phyloP scores from a whole-genome alignment of 768 basidiomycete genomes.

The Holtermannia corniformis region DNA sequence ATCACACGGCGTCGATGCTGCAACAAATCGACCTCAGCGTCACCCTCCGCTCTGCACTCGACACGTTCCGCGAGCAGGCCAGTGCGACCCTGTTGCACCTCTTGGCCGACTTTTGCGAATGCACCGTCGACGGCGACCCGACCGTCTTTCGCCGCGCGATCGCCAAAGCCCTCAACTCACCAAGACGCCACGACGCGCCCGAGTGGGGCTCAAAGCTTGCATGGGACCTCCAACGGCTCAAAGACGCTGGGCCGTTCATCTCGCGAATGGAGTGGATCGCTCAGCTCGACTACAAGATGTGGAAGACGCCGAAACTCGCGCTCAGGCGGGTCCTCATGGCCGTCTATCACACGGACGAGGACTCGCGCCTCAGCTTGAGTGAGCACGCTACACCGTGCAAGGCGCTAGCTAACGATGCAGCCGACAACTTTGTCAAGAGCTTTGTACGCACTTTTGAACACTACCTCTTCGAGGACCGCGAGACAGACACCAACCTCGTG shows the following conservation, averaged over 20 bases:
- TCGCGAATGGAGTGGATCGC: slow-evolving; percentile 32
- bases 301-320: slow-evolving; percentile 37
- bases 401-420: slow-evolving; percentile 46
- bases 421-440: slow-evolving; percentile 70
- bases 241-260: slow-evolving; percentile 3
- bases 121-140: slow-evolving; percentile 23
- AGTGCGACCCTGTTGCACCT: slow-evolving; percentile 59
- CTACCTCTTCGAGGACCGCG: slow-evolving; percentile 83
- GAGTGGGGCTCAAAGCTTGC: slow-evolving; percentile 13
- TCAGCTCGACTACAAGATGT: slow-evolving; percentile 33
- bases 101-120: slow-evolving; percentile 29
- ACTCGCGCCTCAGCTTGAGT: slow-evolving; percentile 67
- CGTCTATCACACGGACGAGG: slow-evolving; percentile 42
- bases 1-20: slow-evolving; percentile 70
- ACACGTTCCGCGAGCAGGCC: slow-evolving; percentile 81
- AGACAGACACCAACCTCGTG: slow-evolving; percentile 89
- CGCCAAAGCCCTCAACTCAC: slow-evolving; percentile 15
- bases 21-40: slow-evolving; percentile 84
- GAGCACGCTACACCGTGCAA: slow-evolving; percentile 27
- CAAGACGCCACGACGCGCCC: slow-evolving; percentile 3
- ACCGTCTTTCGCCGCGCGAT: slow-evolving; percentile 26
- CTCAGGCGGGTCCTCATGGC: slow-evolving; percentile 31
- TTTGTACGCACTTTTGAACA: slow-evolving; percentile 82
- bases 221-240: slow-evolving; percentile 20
- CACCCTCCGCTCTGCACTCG: slow-evolving; percentile 73